Percentiles rank a stretch among this genome's conserved stretches.
Conservation (phyloP, 1,284 basidiomycete species). For the Lentinula novae-zelandiae region DNA sequence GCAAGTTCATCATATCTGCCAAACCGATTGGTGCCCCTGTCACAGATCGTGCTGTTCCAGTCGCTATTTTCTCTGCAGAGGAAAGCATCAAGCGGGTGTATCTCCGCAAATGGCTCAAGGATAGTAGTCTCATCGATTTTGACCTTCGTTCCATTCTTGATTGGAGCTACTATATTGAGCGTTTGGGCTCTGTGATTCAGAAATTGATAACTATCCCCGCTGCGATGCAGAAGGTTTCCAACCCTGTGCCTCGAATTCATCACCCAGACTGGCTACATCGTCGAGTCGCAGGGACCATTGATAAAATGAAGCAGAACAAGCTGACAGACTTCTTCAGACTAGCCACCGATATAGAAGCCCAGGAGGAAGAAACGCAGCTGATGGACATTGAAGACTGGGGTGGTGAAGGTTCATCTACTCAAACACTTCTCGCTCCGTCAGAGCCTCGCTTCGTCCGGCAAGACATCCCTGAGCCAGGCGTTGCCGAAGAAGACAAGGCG, state of each 20-base stretch:
- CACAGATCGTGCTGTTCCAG: slow-evolving; percentile 94
- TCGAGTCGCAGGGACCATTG: slow-evolving; percentile 84
- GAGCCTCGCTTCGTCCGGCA: slow-evolving; percentile 44
- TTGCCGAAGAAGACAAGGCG: slow-evolving; percentile 28
- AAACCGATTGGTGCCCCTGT: slow-evolving; percentile 94
- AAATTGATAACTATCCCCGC: slow-evolving; percentile 99
- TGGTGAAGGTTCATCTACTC: slow-evolving; percentile 18
- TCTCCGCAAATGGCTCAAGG: slow-evolving; percentile 95
- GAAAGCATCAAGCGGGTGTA: slow-evolving; percentile 87
- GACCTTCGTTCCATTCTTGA: slow-evolving; percentile 95
- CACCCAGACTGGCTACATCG: slow-evolving; percentile 98
- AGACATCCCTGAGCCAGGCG: slow-evolving; percentile 36
- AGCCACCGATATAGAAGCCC: slow-evolving; percentile 34
- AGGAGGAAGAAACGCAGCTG: slow-evolving; percentile 27
- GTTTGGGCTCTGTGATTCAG: slow-evolving; percentile 96
- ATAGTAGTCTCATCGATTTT: slow-evolving; percentile 85
- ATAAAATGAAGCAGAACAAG: slow-evolving; percentile 98
- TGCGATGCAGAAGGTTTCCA: slow-evolving; percentile 95
- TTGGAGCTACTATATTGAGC: slow-evolving; percentile 99
- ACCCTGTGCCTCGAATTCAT: slow-evolving; percentile 93
- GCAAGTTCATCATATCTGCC: slow-evolving; percentile 98
- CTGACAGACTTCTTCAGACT: slow-evolving; percentile 90
- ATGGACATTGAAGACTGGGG: slow-evolving; percentile 14
- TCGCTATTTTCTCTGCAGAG: slow-evolving; percentile 99
- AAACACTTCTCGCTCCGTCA: slow-evolving; percentile 53